phyloP scores from a whole-genome alignment of 352 stramenopile species.

The Phytophthora fragariae region DNA sequence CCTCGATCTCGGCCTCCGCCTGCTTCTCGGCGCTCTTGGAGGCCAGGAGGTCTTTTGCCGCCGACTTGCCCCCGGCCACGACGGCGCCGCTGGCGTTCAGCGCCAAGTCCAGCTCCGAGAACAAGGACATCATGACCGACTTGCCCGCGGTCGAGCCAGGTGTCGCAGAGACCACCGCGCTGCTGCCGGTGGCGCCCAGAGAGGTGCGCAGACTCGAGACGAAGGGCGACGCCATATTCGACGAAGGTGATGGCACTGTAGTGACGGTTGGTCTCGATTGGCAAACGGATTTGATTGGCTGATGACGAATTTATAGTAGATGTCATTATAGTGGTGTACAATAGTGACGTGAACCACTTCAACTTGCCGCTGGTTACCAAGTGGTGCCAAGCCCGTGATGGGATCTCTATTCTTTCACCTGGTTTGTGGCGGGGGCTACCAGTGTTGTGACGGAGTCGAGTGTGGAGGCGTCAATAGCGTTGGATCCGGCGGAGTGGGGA shows the following conservation, averaged over 20 bases:
- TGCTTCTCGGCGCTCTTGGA: conserved; percentile 55
- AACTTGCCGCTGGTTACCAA: too few species aligned
- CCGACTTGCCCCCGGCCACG: conserved; percentile 33
- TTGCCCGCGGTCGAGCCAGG: conserved; percentile 23
- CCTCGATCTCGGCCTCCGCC: conserved; percentile 41
- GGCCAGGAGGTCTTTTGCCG: conserved; percentile 61
- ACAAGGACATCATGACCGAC: conserved; percentile 58
- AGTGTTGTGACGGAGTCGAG: not conserved
- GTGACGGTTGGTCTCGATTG: not conserved
- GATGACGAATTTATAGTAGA: too few species aligned
- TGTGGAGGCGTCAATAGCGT: conserved; percentile 1
- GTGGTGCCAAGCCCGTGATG: too few species aligned
- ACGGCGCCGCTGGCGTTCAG: conserved; percentile 41
- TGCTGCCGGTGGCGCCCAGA: conserved; percentile 16
- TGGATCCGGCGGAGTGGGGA: conserved; percentile 13
- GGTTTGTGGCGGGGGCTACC: too few species aligned
- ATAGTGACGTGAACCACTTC: not conserved
- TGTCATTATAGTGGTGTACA: not conserved
- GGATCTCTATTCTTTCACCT: too few species aligned
- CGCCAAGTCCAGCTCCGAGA: conserved; percentile 62
- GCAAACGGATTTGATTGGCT: too few species aligned
- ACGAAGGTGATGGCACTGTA: not conserved
- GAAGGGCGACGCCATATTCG: conserved; percentile 43
- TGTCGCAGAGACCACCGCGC: conserved; percentile 6
- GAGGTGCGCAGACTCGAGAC: conserved; percentile 54